These are phyloP conservation scores for Penicillium sclerotigenum DNA, from an alignment of 2,329 filamentous ascomycete genomes.

Conservation along the genomic window DNA sequence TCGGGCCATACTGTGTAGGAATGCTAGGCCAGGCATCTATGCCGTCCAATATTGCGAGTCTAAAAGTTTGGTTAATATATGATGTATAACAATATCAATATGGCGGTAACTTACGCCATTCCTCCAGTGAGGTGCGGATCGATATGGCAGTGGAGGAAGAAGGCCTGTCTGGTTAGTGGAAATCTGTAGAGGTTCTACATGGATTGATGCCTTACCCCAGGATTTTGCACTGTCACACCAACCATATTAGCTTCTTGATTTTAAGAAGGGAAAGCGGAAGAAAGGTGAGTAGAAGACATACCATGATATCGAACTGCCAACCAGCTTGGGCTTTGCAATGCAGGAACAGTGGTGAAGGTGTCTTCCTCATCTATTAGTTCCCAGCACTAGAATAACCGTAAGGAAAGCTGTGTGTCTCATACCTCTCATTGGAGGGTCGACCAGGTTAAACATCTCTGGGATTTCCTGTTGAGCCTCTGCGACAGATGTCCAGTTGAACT, in stretches of 20 bases:
- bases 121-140: constrained; percentile 5
- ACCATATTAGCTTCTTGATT: not conserved
- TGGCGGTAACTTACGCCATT: not conserved
- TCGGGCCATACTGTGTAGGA: not conserved
- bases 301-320: constrained; percentile 6
- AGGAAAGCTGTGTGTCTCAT: not conserved
- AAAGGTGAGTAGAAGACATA: not conserved
- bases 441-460: constrained; percentile 1
- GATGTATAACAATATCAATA: not conserved
- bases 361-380: not conserved
- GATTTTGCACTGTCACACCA: not conserved
- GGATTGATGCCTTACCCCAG: not conserved
- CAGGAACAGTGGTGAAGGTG: not conserved
- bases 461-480: constrained; percentile 1
- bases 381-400: not conserved
- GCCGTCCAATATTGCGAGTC: constrained; percentile 1
- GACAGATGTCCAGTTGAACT: constrained; percentile 4
- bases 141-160: constrained; percentile 7
- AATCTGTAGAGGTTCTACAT: not conserved
- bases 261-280: not conserved
- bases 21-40: not conserved
- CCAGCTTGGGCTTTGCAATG: not conserved
- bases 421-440: constrained; percentile 6
- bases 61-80: not conserved
- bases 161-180: not conserved